Base-by-base conservation (phyloP, 1,284 basidiomycete species). In the Coriolopsis trogii region DNA sequence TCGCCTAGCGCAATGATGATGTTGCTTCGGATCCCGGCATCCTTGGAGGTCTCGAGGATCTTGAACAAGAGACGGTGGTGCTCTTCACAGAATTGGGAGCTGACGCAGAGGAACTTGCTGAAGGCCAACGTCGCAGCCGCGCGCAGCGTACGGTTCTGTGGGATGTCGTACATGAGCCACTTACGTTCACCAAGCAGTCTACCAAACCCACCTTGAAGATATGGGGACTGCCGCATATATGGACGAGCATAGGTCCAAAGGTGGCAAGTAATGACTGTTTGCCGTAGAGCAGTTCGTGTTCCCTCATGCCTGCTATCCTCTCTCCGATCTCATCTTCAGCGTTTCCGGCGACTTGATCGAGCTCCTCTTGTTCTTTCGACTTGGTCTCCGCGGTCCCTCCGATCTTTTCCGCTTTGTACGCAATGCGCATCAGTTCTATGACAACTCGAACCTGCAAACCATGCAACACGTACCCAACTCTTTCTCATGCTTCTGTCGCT, bases 311-410 rank as follows among this genome's bases (percentile, higher is more conserved):
- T 2, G 86, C 85, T 38, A 99, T 91, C 5, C 89, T 81, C 54
- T 99, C 97, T 15, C 95, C 96, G 61, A 98, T 96, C 66, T 99
- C 96, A 68, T 99, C 96, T 69, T 99, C 96, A 18, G 95, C 95
- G 63, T 96, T 98, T 3, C 97, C 96, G 1, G 92, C 93, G 2
- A 99, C 96, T 63, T 97, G 95, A 59, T 99, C 96, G 0, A 99
- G 83, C 66, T 98, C 95, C 63, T 96, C 94, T 13, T 75, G 80
- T 30, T 91, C 87, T 66, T 93, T 93, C 10, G 74, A 62, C 31
- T 41, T 63, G 53, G 70, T 65, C 59, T 24, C 70, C 67, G 52
- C 65, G 68, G 38, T 53, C 46, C 65, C 68, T 13, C 68, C 73
- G 1, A 74, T 68, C 60, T 87, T 87, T 49, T 86, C 85, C 34